Evolutionary conservation across 2,329 filamentous ascomycete species (phyloP).

Genomic region (Aspergillus bombycis): DNA sequence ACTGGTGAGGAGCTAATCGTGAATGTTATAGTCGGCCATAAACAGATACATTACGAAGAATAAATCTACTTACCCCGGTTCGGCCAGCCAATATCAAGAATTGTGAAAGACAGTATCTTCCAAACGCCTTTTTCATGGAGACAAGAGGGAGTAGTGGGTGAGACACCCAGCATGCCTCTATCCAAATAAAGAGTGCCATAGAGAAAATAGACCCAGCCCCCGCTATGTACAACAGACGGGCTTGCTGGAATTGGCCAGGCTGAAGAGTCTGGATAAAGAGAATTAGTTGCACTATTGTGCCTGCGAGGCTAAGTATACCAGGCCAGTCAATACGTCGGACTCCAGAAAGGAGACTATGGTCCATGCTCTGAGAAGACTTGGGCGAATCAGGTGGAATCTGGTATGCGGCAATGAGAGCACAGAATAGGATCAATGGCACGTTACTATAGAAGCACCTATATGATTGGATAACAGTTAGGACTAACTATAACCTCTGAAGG

Average conservation of each 20-base stretch:
- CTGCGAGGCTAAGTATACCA: neutral
- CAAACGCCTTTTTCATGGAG: neutral
- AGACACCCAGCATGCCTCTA: neutral
- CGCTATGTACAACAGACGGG: neutral
- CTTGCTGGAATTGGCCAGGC: neutral
- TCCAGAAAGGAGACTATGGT: neutral
- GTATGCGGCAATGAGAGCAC: neutral
- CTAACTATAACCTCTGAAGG: neutral
- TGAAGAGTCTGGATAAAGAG: neutral
- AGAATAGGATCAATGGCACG: neutral
- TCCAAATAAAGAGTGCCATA: neutral
- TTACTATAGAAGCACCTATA: neutral
- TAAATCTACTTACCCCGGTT: neutral
- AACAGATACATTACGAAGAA: neutral
- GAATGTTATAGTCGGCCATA: neutral
- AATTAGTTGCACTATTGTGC: neutral
- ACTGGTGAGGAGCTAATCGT: neutral
- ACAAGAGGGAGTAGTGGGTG: neutral
- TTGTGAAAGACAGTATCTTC: neutral
- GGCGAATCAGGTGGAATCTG: neutral
- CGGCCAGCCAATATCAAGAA: neutral
- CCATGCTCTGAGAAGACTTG: neutral
- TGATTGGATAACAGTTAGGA: neutral
- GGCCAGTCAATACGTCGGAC: neutral
- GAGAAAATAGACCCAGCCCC: neutral